These are phyloP conservation scores for Volvariella volvacea DNA, from an alignment of 1,284 basidiomycete species.

Conservation along the genomic window DNA sequence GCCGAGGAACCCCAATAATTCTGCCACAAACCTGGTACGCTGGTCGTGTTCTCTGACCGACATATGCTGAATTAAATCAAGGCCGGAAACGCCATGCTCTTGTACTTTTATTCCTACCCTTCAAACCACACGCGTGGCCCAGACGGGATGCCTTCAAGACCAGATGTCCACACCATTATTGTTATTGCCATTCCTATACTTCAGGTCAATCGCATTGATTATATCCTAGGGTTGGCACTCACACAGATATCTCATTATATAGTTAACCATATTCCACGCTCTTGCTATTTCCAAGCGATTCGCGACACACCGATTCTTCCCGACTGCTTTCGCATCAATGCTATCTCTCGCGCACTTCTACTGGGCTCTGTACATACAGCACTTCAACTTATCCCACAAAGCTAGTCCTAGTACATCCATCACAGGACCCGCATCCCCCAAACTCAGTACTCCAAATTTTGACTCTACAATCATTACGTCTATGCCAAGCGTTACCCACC, in stretches of 20 bases:
- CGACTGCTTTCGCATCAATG: constrained; percentile 54
- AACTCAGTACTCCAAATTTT: too few species aligned
- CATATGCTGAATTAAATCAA: constrained; percentile 18
- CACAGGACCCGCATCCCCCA: too few species aligned
- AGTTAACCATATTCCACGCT: constrained; percentile 59
- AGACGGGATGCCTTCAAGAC: constrained; percentile 44
- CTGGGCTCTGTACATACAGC: constrained; percentile 24
- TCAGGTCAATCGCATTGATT: constrained; percentile 46
- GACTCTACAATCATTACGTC: too few species aligned
- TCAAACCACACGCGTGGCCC: constrained; percentile 43
- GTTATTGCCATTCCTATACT: constrained; percentile 64
- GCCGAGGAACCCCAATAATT: constrained; percentile 34
- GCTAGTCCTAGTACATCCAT: too few species aligned
- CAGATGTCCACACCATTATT: constrained; percentile 61
- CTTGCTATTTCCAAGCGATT: constrained; percentile 55
- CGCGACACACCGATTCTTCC: constrained; percentile 55
- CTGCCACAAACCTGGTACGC: constrained; percentile 63
- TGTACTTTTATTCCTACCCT: constrained; percentile 67
- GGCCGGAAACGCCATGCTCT: constrained; percentile 65
- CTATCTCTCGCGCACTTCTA: constrained; percentile 63
- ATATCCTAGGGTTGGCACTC: neutral
- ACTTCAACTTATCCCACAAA: neutral
- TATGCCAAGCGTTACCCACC: neutral
- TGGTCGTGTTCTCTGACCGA: constrained; percentile 6
- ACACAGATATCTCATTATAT: neutral